Conservation (phyloP, 1,284 basidiomycete genomes). For the Agaricales sp. region DNA sequence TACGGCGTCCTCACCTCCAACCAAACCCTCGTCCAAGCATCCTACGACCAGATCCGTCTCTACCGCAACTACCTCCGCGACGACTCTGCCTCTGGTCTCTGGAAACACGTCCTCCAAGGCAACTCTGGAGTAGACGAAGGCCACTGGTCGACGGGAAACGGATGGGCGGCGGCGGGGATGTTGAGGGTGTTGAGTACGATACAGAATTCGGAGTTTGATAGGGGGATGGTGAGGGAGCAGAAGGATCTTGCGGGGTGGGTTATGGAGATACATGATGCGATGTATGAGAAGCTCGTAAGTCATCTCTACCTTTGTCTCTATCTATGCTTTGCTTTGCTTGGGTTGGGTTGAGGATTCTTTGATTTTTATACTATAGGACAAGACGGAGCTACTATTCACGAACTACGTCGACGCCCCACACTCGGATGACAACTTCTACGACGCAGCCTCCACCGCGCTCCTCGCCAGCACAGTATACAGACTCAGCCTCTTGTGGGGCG, state of each 20-base stretch:
- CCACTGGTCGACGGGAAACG: slow-evolving; percentile 76
- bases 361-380: slow-evolving; percentile 24
- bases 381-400: slow-evolving; percentile 43
- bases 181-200: slow-evolving; percentile 74
- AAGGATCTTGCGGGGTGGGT: slow-evolving; percentile 59
- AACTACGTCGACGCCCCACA: slow-evolving; percentile 63
- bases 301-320: slow-evolving; percentile 9
- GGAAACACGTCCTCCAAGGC: slow-evolving; percentile 63
- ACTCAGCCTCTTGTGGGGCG: slow-evolving; percentile 40
- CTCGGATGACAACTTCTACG: slow-evolving; percentile 48
- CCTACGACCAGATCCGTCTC: slow-evolving; percentile 71
- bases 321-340: slow-evolving; percentile 2
- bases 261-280: slow-evolving; percentile 61
- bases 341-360: neutral
- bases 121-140: slow-evolving; percentile 40
- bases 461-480: slow-evolving; percentile 73
- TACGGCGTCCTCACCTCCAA: slow-evolving; percentile 71
- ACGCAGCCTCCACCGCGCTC: slow-evolving; percentile 67
- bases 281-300: slow-evolving; percentile 49
- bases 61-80: slow-evolving; percentile 64
- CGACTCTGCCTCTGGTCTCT: slow-evolving; percentile 35
- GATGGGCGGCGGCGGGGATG: slow-evolving; percentile 82
- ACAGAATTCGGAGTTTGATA: slow-evolving; percentile 45
- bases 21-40: slow-evolving; percentile 52
- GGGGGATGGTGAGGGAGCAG: slow-evolving; percentile 40